phyloP scores from a whole-genome alignment of 2,329 filamentous ascomycete species.

The Dothideomycetes sp. region DNA sequence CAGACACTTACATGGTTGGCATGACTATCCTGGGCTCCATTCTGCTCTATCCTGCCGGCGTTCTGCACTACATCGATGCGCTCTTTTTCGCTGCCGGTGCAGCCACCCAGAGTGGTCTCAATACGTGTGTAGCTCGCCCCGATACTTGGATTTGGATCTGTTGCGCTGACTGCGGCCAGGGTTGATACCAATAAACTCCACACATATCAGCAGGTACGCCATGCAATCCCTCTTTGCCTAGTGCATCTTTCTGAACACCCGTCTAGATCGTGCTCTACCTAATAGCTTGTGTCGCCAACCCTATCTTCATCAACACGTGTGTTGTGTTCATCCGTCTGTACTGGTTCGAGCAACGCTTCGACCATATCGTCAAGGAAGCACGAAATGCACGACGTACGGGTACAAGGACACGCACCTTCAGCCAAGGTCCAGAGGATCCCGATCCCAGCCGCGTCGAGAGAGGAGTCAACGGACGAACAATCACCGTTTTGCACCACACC shows the following conservation, averaged over 20 bases:
- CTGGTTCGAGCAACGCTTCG: slow-evolving; percentile 97
- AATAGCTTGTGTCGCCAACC: slow-evolving; percentile 64
- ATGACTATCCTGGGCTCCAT: slow-evolving; percentile 67
- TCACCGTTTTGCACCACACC: slow-evolving; percentile 55
- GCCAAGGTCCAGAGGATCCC: slow-evolving; percentile 33
- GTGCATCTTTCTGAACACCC: neutral
- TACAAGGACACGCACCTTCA: slow-evolving; percentile 49
- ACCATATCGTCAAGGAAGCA: slow-evolving; percentile 68
- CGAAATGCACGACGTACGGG: slow-evolving; percentile 55
- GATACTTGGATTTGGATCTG: neutral
- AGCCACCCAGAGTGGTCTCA: slow-evolving; percentile 87
- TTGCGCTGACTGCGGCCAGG: slow-evolving; percentile 21
- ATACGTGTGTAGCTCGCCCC: slow-evolving; percentile 46
- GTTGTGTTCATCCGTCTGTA: slow-evolving; percentile 90
- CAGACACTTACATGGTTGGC: slow-evolving; percentile 72
- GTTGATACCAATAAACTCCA: slow-evolving; percentile 41
- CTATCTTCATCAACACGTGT: slow-evolving; percentile 72
- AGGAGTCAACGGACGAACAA: slow-evolving; percentile 57
- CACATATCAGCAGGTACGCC: slow-evolving; percentile 44
- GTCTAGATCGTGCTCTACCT: slow-evolving; percentile 61
- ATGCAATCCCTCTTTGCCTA: neutral
- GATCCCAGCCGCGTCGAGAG: slow-evolving; percentile 46
- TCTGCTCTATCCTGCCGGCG: slow-evolving; percentile 58
- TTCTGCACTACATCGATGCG: slow-evolving; percentile 72
- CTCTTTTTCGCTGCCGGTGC: slow-evolving; percentile 80